Percentiles rank a stretch among this genome's conserved stretches.
phyloP scores from a whole-genome alignment of 2,329 filamentous ascomycete species.

The Plenodomus biglobosus region DNA sequence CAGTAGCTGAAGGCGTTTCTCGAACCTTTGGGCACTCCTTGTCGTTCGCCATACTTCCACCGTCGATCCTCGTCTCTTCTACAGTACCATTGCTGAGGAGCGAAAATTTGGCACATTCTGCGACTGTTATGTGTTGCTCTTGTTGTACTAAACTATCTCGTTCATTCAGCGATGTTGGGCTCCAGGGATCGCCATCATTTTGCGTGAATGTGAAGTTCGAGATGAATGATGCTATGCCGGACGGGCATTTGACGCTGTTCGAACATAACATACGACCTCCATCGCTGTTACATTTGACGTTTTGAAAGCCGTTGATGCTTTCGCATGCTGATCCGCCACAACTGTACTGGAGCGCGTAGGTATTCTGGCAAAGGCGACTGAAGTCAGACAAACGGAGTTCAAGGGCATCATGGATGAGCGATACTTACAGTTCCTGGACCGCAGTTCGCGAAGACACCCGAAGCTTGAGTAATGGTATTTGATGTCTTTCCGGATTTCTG shows the following conservation, averaged over 20 bases:
- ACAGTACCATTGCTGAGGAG: slow-evolving; percentile 26
- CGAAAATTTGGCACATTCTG: slow-evolving; percentile 18
- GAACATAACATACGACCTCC: slow-evolving; percentile 21
- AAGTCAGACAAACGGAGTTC: not conserved
- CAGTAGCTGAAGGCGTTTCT: slow-evolving; percentile 11
- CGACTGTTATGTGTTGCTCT: slow-evolving; percentile 18
- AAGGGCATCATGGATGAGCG: too few relatives aligned
- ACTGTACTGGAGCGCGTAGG: slow-evolving; percentile 20
- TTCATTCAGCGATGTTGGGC: slow-evolving; percentile 14
- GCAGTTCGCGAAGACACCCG: slow-evolving; percentile 20
- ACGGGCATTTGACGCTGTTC: slow-evolving; percentile 20
- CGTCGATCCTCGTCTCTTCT: slow-evolving; percentile 18
- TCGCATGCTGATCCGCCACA: slow-evolving; percentile 23
- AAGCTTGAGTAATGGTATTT: slow-evolving; percentile 13
- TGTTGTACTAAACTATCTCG: slow-evolving; percentile 19
- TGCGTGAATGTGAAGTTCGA: slow-evolving; percentile 31
- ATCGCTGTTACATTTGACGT: slow-evolving; percentile 19
- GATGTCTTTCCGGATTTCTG: slow-evolving; percentile 2
- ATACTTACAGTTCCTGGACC: slow-evolving; percentile 14
- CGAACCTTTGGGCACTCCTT: slow-evolving; percentile 7
- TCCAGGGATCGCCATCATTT: slow-evolving; percentile 22
- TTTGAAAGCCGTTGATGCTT: slow-evolving; percentile 20
- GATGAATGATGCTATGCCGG: slow-evolving; percentile 15
- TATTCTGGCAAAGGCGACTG: slow-evolving; percentile 4
- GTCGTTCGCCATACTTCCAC: slow-evolving; percentile 6